A percentile compares a stretch with the other conserved stretches of the same genome.
These are phyloP conservation scores for Talaromyces trachyspermus DNA, from an alignment of 495 filamentous ascomycete species.

Conservation along the genomic window DNA sequence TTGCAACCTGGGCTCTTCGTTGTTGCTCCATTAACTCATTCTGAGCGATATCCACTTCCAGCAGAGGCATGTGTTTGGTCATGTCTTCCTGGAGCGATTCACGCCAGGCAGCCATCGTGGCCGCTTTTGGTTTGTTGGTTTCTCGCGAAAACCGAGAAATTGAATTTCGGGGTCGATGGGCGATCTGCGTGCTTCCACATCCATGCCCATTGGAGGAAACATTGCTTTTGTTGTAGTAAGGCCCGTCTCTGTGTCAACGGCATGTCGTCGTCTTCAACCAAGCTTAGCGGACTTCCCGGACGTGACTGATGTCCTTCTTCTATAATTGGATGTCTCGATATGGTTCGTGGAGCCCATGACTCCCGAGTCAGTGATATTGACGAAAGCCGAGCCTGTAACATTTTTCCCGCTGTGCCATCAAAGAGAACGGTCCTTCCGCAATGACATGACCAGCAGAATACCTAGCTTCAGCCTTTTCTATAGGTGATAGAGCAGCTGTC, in stretches of 20 bases:
- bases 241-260: constrained; percentile 62
- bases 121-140: constrained; percentile 30
- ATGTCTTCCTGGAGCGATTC: constrained; percentile 61
- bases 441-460: constrained; percentile 6
- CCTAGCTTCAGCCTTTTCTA: constrained; percentile 27
- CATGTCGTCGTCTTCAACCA: constrained; percentile 56
- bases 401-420: constrained; percentile 36
- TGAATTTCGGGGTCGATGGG: constrained; percentile 8
- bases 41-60: constrained; percentile 18
- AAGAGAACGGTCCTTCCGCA: constrained; percentile 27
- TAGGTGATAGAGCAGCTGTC: constrained; percentile 32
- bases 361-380: constrained; percentile 33
- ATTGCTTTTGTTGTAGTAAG: constrained; percentile 33
- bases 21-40: constrained; percentile 35
- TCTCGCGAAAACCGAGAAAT: constrained; percentile 15
- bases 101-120: constrained; percentile 69
- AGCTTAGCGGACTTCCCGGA: constrained; percentile 13
- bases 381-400: constrained; percentile 30
- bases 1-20: constrained; percentile 30
- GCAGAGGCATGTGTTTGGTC: constrained; percentile 27
- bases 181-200: constrained; percentile 10
- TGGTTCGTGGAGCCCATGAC: constrained; percentile 25
- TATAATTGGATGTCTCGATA: constrained; percentile 23
- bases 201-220: neutral
- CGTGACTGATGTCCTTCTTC: constrained; percentile 12